Conservation (phyloP, 352 stramenopile genomes). For the Bremia lactucae region DNA sequence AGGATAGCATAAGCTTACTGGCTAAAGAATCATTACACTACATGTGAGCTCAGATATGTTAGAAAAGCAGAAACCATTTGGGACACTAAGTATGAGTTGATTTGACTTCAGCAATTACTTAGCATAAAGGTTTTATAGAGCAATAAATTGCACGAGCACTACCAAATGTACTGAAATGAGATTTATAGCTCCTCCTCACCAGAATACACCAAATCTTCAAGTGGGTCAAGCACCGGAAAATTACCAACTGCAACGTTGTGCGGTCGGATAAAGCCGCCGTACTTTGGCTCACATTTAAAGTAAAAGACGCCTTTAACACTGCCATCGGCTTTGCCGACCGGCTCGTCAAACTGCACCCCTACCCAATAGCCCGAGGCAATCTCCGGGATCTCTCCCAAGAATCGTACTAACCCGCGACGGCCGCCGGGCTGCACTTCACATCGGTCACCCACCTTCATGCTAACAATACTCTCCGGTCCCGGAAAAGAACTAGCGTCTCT, state of each 20-base stretch:
- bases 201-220: conserved; percentile 65
- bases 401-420: conserved; percentile 88
- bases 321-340: conserved; percentile 89
- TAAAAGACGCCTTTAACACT: conserved; percentile 86
- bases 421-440: conserved; percentile 95
- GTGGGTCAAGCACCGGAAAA: conserved; percentile 83
- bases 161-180: too few species aligned
- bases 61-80: conserved; percentile 20
- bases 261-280: conserved; percentile 91
- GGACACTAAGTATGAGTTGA: conserved; percentile 45
- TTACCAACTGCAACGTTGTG: conserved; percentile 91
- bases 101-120: too few species aligned
- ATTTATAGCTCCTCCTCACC: conserved; percentile 73
- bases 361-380: conserved; percentile 89
- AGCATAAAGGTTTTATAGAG: too few species aligned
- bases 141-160: too few species aligned
- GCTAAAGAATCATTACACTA: too few species aligned
- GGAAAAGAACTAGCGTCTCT: conserved; percentile 32
- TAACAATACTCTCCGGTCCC: conserved; percentile 56
- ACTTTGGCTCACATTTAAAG: conserved; percentile 88
- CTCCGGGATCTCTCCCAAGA: conserved; percentile 87
- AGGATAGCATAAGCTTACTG: conserved; percentile 2
- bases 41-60: conserved; percentile 5
- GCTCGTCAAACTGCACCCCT: conserved; percentile 95
- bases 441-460: conserved; percentile 87